phyloP scores from a whole-genome alignment of 2,329 filamentous ascomycete species.

The Seiridium unicorne region DNA sequence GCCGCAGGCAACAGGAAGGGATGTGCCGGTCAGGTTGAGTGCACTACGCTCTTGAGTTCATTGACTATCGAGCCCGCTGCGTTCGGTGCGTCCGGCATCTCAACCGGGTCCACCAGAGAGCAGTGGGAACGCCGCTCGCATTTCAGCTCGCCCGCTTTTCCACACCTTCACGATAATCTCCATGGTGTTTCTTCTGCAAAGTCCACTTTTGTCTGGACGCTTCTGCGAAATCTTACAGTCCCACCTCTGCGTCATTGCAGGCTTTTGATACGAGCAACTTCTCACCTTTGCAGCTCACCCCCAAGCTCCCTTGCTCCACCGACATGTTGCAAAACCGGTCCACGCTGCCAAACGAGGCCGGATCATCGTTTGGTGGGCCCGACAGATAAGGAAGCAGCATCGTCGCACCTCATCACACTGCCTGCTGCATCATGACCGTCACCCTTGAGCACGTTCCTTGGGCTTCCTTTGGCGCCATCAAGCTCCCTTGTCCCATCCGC shows the following conservation, averaged over 20 bases:
- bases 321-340: conserved; percentile 4
- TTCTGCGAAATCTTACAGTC: conserved; percentile 7
- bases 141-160: neutral
- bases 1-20: too few species aligned
- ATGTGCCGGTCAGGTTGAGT: neutral
- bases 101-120: neutral
- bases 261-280: neutral
- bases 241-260: conserved; percentile 1
- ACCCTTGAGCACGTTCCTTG: neutral
- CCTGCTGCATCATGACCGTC: neutral
- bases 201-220: neutral
- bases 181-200: conserved; percentile 6
- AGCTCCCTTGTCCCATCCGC: neutral
- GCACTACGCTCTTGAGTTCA: neutral
- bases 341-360: neutral
- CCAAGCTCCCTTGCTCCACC: neutral
- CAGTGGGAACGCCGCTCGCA: neutral
- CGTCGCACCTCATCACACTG: neutral
- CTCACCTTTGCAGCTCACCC: neutral
- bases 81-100: neutral
- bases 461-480: neutral
- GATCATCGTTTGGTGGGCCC: conserved; percentile 2
- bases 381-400: conserved; percentile 4
- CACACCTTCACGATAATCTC: conserved; percentile 5
- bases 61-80: neutral